Evolutionary conservation across 345 rosid species (phyloP).

Genomic region (Cardamine resedifolia): DNA sequence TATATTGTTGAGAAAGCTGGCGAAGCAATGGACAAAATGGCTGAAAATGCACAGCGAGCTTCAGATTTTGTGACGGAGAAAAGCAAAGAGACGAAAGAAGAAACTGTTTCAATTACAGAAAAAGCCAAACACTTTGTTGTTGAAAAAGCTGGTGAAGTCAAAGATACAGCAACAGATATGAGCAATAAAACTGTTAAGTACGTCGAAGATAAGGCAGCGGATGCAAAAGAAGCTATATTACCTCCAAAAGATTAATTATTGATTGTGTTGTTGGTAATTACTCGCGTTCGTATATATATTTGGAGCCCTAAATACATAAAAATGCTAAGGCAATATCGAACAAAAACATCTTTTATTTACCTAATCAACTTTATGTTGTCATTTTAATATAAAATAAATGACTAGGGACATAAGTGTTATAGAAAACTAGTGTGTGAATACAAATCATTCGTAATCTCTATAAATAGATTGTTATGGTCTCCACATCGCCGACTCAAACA

Average conservation of each 20-base stretch:
- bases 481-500: neutral
- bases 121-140: slow-evolving; percentile 25
- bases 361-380: neutral
- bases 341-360: neutral
- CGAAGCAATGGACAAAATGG: slow-evolving; percentile 26
- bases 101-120: slow-evolving; percentile 21
- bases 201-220: slow-evolving; percentile 25
- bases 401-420: too few species aligned
- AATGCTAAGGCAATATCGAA: neutral
- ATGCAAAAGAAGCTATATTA: slow-evolving; percentile 25
- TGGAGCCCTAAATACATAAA: neutral
- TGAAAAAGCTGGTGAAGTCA: slow-evolving; percentile 25
- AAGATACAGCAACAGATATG: slow-evolving; percentile 14
- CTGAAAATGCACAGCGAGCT: slow-evolving; percentile 30
- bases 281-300: neutral
- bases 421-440: too few species aligned
- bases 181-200: slow-evolving; percentile 20
- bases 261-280: neutral
- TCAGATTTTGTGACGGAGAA: slow-evolving; percentile 30
- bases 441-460: too few species aligned
- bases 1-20: slow-evolving; percentile 27
- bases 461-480: too few species aligned
- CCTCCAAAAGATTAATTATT: slow-evolving; percentile 24
- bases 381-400: too few species aligned
- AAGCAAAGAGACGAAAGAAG: slow-evolving; percentile 25